Evolutionary conservation across 331 rosid genomes (phyloP).

Genomic region (Malus hybrid): DNA sequence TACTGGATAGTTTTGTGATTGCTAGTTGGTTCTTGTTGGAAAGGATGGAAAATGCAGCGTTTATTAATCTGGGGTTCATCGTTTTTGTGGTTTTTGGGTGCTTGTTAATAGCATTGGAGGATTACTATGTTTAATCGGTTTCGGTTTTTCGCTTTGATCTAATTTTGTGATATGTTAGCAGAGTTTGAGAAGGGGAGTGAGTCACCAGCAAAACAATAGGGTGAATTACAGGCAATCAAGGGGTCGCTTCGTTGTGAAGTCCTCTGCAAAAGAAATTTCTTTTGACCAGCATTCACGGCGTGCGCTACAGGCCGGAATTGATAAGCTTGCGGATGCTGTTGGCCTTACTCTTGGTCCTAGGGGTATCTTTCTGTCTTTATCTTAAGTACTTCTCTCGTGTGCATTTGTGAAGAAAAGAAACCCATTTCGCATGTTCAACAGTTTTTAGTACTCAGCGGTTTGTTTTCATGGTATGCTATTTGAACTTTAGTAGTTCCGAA

Average conservation of each 20-base stretch:
- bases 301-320: slow-evolving; percentile 85
- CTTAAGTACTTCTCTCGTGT: background rate
- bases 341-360: slow-evolving; percentile 96
- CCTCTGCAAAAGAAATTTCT: slow-evolving; percentile 80
- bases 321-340: slow-evolving; percentile 93
- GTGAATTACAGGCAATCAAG: slow-evolving; percentile 51
- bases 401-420: no score
- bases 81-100: background rate
- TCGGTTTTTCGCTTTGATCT: background rate
- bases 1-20: background rate
- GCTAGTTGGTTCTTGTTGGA: no score
- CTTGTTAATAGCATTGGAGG: background rate
- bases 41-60: no score
- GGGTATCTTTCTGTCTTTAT: slow-evolving; percentile 33
- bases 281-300: slow-evolving; percentile 76
- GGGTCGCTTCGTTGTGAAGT: slow-evolving; percentile 57
- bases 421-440: background rate
- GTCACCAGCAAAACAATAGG: slow-evolving; percentile 35
- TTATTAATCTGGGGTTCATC: background rate
- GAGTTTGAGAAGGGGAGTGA: background rate
- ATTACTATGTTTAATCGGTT: background rate
- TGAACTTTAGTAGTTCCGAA: background rate
- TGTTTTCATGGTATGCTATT: background rate
- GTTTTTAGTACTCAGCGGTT: background rate
- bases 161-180: background rate